phyloP scores from a whole-genome alignment of 768 basidiomycete species.

The Sporobolomyces pararoseus region DNA sequence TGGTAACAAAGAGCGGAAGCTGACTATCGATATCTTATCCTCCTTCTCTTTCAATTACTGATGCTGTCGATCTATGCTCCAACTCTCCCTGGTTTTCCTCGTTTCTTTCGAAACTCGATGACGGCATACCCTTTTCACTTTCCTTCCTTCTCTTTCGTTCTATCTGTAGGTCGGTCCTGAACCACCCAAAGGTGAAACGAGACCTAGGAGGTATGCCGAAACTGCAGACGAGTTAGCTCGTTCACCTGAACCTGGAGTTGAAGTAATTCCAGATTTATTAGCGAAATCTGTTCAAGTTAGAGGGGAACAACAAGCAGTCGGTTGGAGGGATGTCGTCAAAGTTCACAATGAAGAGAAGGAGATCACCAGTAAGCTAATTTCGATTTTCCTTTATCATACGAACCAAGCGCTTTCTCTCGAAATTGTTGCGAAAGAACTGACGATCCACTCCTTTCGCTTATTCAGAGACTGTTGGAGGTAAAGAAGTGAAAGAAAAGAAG shows the following conservation, averaged over 20 bases:
- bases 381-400: background rate
- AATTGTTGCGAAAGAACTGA: background rate
- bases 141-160: background rate
- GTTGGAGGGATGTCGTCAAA: slow-evolving; percentile 68
- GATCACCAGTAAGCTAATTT: slow-evolving; percentile 56
- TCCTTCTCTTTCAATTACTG: no score
- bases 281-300: background rate
- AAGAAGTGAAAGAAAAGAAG: slow-evolving; percentile 81
- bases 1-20: no score
- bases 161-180: slow-evolving; percentile 8
- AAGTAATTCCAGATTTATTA: slow-evolving; percentile 33
- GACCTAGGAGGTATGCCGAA: slow-evolving; percentile 8
- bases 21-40: no score
- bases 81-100: no score
- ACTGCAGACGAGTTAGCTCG: background rate
- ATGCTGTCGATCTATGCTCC: no score
- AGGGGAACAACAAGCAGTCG: slow-evolving; percentile 62
- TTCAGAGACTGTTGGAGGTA: slow-evolving; percentile 61
- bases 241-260: slow-evolving; percentile 2
- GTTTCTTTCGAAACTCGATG: background rate
- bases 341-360: slow-evolving; percentile 82
- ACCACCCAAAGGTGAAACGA: background rate
- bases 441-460: background rate
- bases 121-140: background rate
- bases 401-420: background rate